These are phyloP conservation scores for Piromyces sp. DNA, from an alignment of 192 early-diverging fungal genomes.

Conservation along the genomic window DNA sequence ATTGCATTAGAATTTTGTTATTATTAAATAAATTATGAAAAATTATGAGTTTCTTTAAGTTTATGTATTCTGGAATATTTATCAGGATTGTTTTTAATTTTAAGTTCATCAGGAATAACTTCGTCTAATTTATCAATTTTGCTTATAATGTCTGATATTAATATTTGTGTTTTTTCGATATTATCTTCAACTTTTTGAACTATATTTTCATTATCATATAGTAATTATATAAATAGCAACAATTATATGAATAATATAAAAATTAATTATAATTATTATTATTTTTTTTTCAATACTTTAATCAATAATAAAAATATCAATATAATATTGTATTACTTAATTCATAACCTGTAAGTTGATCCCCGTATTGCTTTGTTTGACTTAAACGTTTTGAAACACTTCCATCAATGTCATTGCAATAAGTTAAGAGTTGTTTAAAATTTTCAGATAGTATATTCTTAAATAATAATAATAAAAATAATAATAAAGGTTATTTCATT, in stretches of 20 bases:
- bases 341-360: background rate
- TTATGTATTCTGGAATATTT: background rate
- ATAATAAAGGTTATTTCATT: no score
- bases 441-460: background rate
- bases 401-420: background rate
- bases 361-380: background rate
- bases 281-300: no score
- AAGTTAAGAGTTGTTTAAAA: background rate
- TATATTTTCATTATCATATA: background rate
- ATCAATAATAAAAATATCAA: no score
- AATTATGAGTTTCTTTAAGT: background rate
- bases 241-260: no score
- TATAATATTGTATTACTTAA: background rate
- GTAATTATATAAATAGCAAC: no score
- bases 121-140: background rate
- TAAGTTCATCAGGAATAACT: background rate
- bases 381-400: background rate
- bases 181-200: background rate
- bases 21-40: no score
- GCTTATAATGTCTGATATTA: background rate
- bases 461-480: no score
- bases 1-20: no score
- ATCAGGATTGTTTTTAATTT: background rate
- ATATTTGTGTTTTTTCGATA: background rate
- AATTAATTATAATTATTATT: no score